phyloP scores from a whole-genome alignment of 768 basidiomycete species.

The Pisolithus albus region DNA sequence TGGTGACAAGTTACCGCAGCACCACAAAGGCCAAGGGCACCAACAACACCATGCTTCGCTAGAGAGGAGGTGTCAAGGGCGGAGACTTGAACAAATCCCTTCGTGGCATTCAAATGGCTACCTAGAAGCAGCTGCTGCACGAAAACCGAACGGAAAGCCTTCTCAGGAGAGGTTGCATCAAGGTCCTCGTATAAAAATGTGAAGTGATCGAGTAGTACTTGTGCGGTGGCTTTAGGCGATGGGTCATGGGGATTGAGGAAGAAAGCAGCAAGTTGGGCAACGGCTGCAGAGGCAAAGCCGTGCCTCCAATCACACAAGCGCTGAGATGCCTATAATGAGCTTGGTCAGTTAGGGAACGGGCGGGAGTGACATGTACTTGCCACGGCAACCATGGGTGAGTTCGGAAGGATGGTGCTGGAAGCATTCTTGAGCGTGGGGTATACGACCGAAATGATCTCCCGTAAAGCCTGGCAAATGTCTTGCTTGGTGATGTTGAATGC shows the following conservation, averaged over 20 bases:
- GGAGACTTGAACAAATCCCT: not conserved
- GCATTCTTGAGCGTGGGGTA: not conserved
- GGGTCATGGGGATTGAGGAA: not conserved
- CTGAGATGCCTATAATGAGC: not conserved
- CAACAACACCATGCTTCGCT: not conserved
- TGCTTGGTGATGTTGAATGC: not conserved
- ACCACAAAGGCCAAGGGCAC: not conserved
- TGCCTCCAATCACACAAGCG: not conserved
- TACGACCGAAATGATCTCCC: not conserved
- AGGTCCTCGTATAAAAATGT: not conserved
- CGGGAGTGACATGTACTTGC: not conserved
- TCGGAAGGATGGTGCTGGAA: not conserved
- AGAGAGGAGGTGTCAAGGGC: not conserved
- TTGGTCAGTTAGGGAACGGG: not conserved
- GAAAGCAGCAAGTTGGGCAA: not conserved
- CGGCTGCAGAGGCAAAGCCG: not conserved
- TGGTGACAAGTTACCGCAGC: not conserved
- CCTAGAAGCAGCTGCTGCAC: not conserved
- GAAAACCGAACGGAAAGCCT: not conserved
- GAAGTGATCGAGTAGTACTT: not conserved
- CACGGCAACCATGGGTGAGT: not conserved
- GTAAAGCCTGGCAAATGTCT: not conserved
- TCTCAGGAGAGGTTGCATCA: not conserved
- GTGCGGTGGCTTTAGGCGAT: not conserved
- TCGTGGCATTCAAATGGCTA: conserved; percentile 1